phyloP scores from a whole-genome alignment of 768 basidiomycete species.

The Suillus variegatus region DNA sequence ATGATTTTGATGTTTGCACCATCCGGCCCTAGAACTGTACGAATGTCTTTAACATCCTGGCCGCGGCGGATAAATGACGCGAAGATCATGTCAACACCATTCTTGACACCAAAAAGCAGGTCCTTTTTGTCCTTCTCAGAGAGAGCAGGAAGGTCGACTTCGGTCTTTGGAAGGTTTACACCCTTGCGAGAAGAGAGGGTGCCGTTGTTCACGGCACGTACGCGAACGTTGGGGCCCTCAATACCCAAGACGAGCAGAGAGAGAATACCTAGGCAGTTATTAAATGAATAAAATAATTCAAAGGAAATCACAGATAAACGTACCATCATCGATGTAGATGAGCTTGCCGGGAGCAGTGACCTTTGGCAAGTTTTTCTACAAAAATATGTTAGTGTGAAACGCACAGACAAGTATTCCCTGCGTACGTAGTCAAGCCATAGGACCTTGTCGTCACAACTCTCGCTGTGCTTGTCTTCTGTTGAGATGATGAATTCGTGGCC shows the following conservation, averaged over 20 bases:
- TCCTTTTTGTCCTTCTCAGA: constrained; percentile 99
- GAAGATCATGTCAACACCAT: constrained; percentile 98
- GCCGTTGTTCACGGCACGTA: constrained; percentile 89
- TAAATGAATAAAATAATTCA: constrained; percentile 8
- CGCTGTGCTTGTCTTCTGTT: constrained; percentile 79
- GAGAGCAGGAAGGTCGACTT: constrained; percentile 95
- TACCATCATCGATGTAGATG: constrained; percentile 97
- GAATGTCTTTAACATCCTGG: constrained; percentile 92
- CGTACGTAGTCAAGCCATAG: constrained; percentile 94
- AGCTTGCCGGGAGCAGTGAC: constrained; percentile 97
- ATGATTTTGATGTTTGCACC: constrained; percentile 98
- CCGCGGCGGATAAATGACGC: constrained; percentile 98
- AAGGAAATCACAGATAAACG: constrained; percentile 11
- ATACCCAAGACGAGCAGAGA: constrained; percentile 91
- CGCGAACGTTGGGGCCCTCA: constrained; percentile 78
- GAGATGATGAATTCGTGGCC: constrained; percentile 94
- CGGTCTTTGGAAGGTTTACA: constrained; percentile 98
- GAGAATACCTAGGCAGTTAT: constrained; percentile 57
- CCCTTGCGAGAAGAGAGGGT: constrained; percentile 95
- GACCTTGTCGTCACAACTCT: constrained; percentile 78
- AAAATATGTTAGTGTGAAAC: constrained; percentile 7
- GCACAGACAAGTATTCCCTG: constrained; percentile 13
- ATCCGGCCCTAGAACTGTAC: constrained; percentile 89
- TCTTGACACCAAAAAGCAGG: constrained; percentile 91
- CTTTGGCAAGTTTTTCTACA: constrained; percentile 86